These are phyloP conservation scores for Aquilaria malaccensis DNA, from an alignment of 345 rosid genomes.

Conservation along the genomic window DNA sequence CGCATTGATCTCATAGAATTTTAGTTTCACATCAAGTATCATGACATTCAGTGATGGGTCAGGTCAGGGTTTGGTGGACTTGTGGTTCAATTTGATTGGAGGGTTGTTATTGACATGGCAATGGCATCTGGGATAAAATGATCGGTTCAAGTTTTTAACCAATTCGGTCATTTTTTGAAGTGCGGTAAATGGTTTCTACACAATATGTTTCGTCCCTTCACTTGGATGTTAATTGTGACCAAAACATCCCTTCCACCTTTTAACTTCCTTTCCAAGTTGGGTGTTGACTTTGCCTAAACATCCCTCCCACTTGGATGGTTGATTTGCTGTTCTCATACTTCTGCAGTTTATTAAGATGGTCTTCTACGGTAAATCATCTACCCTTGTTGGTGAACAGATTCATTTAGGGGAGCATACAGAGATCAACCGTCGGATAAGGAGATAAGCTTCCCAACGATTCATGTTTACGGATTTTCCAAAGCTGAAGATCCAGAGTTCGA, in stretches of 20 bases:
- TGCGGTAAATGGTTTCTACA: too few species aligned
- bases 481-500: conserved; percentile 91
- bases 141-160: too few species aligned
- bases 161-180: too few species aligned
- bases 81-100: too few species aligned
- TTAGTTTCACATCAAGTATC: background rate
- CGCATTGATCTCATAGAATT: background rate
- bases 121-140: too few species aligned
- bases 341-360: background rate
- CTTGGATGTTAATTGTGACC: background rate
- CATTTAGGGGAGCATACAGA: conserved; percentile 61
- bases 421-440: conserved; percentile 31
- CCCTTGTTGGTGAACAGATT: conserved; percentile 36
- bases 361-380: conserved; percentile 2
- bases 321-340: background rate
- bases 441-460: conserved; percentile 53
- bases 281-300: background rate
- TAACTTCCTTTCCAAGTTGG: background rate
- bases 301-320: background rate
- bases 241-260: background rate
- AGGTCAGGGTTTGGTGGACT: too few species aligned
- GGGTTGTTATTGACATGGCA: too few species aligned
- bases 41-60: background rate
- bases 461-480: conserved; percentile 91
- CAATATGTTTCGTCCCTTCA: too few species aligned